phyloP scores from a whole-genome alignment of 2,329 filamentous ascomycete genomes.

The Alternaria hordeiaustralica region DNA sequence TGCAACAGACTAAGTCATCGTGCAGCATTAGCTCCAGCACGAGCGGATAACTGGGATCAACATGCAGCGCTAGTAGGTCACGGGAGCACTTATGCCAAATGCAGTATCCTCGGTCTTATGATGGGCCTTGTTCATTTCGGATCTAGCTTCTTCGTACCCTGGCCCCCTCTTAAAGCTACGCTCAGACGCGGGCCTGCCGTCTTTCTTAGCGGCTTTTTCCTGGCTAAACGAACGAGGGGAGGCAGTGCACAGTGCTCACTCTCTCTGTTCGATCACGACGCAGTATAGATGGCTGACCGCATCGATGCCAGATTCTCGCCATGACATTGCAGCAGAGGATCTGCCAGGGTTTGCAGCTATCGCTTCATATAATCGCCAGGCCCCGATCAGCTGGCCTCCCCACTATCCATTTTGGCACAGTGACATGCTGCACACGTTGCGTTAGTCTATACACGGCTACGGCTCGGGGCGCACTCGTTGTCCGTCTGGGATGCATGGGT shows the following conservation, averaged over 20 bases:
- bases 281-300: constrained; percentile 20
- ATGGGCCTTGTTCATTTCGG: background rate
- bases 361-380: constrained; percentile 20
- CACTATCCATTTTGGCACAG: constrained; percentile 28
- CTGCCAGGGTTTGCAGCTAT: constrained; percentile 13
- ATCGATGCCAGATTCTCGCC: constrained; percentile 14
- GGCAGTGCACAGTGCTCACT: constrained; percentile 6
- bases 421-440: constrained; percentile 38
- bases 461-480: constrained; percentile 38
- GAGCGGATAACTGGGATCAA: background rate
- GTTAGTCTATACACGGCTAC: constrained; percentile 42
- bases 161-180: constrained; percentile 23
- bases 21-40: constrained; percentile 11
- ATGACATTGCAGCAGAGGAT: constrained; percentile 27
- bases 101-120: background rate
- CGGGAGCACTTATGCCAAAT: background rate
- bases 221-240: constrained; percentile 5
- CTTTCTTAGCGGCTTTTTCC: constrained; percentile 26
- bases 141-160: constrained; percentile 17
- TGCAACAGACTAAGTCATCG: constrained; percentile 14
- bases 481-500: constrained; percentile 24
- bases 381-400: constrained; percentile 31
- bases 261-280: constrained; percentile 2
- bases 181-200: constrained; percentile 20
- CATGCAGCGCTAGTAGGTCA: constrained; percentile 28